A percentile compares a stretch with the other conserved stretches of the same genome.
These are phyloP conservation scores for Talaromyces sp. DNA, from an alignment of 2,329 filamentous ascomycete species.

Conservation along the genomic window DNA sequence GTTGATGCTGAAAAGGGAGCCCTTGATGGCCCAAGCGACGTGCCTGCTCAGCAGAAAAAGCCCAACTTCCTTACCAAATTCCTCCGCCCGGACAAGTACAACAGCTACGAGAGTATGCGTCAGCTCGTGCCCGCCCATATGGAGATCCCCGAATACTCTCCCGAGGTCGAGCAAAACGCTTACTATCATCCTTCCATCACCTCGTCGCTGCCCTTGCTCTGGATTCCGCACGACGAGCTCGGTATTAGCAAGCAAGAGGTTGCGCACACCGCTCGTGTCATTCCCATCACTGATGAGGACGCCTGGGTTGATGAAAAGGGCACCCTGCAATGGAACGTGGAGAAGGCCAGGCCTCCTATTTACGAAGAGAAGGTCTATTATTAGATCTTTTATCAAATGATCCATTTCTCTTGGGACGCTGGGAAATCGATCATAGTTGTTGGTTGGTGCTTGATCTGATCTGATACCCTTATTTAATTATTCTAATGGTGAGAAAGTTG, in stretches of 20 bases:
- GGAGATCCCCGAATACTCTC: slow-evolving; percentile 54
- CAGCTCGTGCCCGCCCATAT: slow-evolving; percentile 58
- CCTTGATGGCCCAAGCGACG: slow-evolving; percentile 6
- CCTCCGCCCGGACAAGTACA: slow-evolving; percentile 71
- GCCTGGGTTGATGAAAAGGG: slow-evolving; percentile 66
- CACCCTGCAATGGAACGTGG: slow-evolving; percentile 54
- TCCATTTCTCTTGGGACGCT: neutral
- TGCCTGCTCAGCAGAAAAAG: slow-evolving; percentile 24
- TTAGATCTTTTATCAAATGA: slow-evolving; percentile 19
- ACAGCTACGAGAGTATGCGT: slow-evolving; percentile 65
- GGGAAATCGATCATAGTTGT: neutral
- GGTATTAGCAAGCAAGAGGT: slow-evolving; percentile 75
- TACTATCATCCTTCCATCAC: slow-evolving; percentile 68
- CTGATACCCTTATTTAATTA: neutral
- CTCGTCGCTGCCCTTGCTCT: slow-evolving; percentile 62
- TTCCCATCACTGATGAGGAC: slow-evolving; percentile 75
- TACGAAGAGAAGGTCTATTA: slow-evolving; percentile 53
- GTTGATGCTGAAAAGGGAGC: slow-evolving; percentile 32
- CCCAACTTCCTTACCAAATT: slow-evolving; percentile 46
- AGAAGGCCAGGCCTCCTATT: slow-evolving; percentile 53
- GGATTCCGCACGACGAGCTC: slow-evolving; percentile 72
- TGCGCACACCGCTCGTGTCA: slow-evolving; percentile 62
- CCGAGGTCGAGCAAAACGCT: slow-evolving; percentile 58
- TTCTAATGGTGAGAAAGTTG: neutral
- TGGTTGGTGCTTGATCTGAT: neutral